Evolutionary conservation across 78 protist genomes (phyloP).

Genomic region (Guillardia theta): DNA sequence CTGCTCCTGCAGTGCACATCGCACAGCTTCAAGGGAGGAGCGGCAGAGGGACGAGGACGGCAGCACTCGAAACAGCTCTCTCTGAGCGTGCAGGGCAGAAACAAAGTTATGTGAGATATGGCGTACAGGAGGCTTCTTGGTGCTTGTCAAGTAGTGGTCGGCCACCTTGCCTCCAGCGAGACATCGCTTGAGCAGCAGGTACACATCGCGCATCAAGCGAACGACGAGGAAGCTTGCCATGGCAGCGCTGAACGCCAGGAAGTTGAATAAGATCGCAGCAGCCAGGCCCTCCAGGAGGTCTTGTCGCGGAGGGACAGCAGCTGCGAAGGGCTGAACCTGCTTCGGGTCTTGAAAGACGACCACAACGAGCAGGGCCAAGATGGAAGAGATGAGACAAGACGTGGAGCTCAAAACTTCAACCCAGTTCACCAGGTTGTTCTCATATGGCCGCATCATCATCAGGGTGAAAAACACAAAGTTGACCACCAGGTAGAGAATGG

Average conservation of each 20-base stretch:
- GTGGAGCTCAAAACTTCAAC: not conserved
- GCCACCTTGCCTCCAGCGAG: not conserved
- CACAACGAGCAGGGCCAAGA: not conserved
- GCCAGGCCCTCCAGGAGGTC: not conserved
- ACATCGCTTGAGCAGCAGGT: not conserved
- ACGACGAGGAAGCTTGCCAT: not conserved
- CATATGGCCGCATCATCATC: not conserved
- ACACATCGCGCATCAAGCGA: not conserved
- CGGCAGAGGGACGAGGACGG: not conserved
- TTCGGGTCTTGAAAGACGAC: not conserved
- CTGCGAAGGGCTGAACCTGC: too few species aligned
- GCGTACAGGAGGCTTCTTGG: not conserved
- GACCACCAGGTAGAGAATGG: not conserved
- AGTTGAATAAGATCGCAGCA: not conserved
- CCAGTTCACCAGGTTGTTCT: not conserved
- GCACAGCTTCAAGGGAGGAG: not conserved
- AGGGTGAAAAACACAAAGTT: not conserved
- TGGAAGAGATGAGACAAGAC: not conserved
- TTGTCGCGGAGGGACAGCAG: too few species aligned
- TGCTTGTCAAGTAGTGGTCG: not conserved
- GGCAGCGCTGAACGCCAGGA: not conserved
- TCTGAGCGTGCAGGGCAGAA: not conserved
- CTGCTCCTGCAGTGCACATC: not conserved
- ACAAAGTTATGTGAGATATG: not conserved
- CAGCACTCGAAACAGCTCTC: not conserved